Evolutionary conservation across 169 alveolate species (phyloP), one percentile per base, ranked within the genome.

Genomic region (Babesia microti): DNA sequence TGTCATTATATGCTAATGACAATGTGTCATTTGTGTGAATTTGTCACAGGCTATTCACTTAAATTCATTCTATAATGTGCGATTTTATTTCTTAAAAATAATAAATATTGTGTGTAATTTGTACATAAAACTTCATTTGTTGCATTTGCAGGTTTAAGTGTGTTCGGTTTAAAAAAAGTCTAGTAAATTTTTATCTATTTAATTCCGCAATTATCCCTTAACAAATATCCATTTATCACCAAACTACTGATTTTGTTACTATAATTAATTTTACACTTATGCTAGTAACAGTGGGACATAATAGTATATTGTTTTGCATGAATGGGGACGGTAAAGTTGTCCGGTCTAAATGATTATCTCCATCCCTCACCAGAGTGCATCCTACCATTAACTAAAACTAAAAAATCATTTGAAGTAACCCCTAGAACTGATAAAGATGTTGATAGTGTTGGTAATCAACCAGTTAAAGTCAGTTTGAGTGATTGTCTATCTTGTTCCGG

Each of bases 401-500:
- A 37, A 1, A 42, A 56, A 12, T 28, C 23, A 15, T 65, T 44
- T 29, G 76, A 65, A 35, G 59, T 65, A 15, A 53, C 11, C 21
- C 14, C 23, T 7, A 11, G 18, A 4, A 39, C 46, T 54, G 57
- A 22, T 15, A 63, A 54, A 17, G 61, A 53, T 35, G 51, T 33
- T 36, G 58, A 48, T 35, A 35, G 29, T 24, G 17, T 7, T 26
- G 11, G 35, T 4, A 48, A 35, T 21, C 24, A 37, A 14, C 69
- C 63, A 37, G 87, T 91, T 6, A 72, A 81, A 30, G 83, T 90
- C 12, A 81, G 87, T 47, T 71, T 87, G 34, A 55, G 84, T 49
- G 97, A 90, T 61, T 90, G 97, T 41, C 53, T 90, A 42, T 87
- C 95, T 15, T 90, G 97, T 48, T 85, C 89, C 34, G 97, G 97